Conservation (phyloP, 345 rosid genomes). For the Psidium guajava region DNA sequence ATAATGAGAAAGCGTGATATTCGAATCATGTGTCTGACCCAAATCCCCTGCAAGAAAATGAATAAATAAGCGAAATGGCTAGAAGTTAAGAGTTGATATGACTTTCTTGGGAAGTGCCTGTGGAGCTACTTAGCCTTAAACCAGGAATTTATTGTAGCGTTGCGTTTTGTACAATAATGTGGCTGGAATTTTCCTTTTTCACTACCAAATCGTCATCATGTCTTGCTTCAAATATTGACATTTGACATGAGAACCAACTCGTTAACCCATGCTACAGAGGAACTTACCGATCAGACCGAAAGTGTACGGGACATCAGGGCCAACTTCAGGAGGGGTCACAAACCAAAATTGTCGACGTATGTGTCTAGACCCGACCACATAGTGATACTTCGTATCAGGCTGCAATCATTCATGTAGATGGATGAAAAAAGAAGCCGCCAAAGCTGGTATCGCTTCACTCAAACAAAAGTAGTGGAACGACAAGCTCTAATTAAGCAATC, state of each 20-base stretch:
- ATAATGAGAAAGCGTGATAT: constrained; percentile 29
- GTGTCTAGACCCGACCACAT: constrained; percentile 17
- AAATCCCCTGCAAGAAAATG: constrained; percentile 21
- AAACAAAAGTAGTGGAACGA: not conserved
- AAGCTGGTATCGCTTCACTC: not conserved
- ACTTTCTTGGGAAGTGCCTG: not conserved
- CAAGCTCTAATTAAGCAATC: not conserved
- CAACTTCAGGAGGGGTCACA: constrained; percentile 27
- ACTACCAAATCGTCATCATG: not conserved
- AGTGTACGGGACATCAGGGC: constrained; percentile 27
- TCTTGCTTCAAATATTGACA: not conserved
- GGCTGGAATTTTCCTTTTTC: not conserved
- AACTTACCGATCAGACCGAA: constrained; percentile 32
- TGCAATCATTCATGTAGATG: not conserved
- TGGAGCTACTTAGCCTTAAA: not conserved
- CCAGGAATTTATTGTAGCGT: too few relatives aligned
- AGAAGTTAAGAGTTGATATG: not conserved
- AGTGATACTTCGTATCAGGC: constrained; percentile 33
- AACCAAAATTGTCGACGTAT: constrained; percentile 29
- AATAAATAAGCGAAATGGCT: not conserved
- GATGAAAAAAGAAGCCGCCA: not conserved
- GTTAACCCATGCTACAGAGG: not conserved
- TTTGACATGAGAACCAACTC: not conserved
- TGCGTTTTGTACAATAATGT: not conserved
- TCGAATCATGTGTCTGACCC: constrained; percentile 38